Base-by-base conservation (phyloP, 345 rosid genomes). In the Odontarrhena argentea region DNA sequence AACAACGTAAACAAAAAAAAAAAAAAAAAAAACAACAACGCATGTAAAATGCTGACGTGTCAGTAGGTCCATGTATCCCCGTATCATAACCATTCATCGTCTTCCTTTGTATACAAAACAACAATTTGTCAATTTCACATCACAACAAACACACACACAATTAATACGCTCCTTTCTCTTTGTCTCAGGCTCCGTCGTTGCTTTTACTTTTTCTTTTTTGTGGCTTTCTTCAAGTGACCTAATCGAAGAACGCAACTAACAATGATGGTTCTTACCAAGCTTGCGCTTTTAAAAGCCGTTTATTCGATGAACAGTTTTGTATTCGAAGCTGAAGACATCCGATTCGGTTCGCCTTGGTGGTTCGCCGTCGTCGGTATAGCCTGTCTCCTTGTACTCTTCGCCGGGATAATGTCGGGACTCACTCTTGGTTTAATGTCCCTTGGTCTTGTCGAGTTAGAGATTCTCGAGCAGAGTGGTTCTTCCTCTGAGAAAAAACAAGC, bases 331-430 rank as follows among this genome's bases (percentile, higher is more conserved):
- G 88, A 87, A 15, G 91, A 85, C 59, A 78, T 87, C 67, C 48
- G 69, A 55, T 82, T 87, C 74, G 87, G 81, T 11, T 80, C 73
- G 5, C 60, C 74, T 5, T 76, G 82, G 84, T 87, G 91, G 91
- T 87, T 79, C 65, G 81, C 75, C 44, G 82, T 78, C 69, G 86
- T 83, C 18, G 88, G 87, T 8, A 68, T 85, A 3, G 86, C 94
- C 9, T 87, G 90, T 80, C 3, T 85, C 13, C 86, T 87, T 7
- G 94, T 87, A 3, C 83, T 87, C 25, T 87, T 87, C 68, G 94
- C 91, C 14, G 94, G 94, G 0, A 85, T 87, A 44, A 85, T 85
- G 94, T 87, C 91, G 0, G 91, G 91, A 4, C 91, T 87, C 22
- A 87, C 94, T 3, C 76, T 87, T n/a, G 91, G 91, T 0, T 38